Evolutionary conservation across 2,329 filamentous ascomycete species (phyloP).

Genomic region (Helminthosporium solani): DNA sequence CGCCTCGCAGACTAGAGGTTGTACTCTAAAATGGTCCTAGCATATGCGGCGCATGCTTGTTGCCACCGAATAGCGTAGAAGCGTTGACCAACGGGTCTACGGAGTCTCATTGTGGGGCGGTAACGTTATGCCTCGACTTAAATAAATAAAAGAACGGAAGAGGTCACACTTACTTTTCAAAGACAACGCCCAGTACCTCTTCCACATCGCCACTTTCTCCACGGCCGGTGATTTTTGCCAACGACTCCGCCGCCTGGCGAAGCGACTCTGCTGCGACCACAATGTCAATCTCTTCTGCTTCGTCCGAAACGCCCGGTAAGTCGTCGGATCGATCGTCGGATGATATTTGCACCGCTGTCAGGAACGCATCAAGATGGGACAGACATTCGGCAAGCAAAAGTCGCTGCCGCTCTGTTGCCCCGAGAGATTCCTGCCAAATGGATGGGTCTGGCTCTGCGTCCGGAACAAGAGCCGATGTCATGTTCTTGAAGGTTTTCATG

Average conservation of each 20-base stretch:
- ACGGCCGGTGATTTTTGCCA: slow-evolving; percentile 80
- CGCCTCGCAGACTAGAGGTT: slow-evolving; percentile 8
- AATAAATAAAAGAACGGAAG: slow-evolving; percentile 1
- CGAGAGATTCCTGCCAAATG: slow-evolving; percentile 79
- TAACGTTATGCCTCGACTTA: neutral
- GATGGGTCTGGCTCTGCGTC: slow-evolving; percentile 56
- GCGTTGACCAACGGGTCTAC: neutral
- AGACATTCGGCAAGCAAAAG: slow-evolving; percentile 76
- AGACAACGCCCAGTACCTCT: slow-evolving; percentile 93
- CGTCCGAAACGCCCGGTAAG: neutral
- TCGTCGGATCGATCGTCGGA: neutral
- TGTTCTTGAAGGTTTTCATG: slow-evolving; percentile 64
- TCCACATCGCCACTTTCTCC: slow-evolving; percentile 88
- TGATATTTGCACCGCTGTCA: slow-evolving; percentile 55
- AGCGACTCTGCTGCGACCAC: slow-evolving; percentile 89
- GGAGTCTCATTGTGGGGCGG: neutral
- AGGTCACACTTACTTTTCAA: slow-evolving; percentile 75
- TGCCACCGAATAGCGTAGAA: neutral
- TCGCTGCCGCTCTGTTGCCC: slow-evolving; percentile 86
- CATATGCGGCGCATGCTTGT: slow-evolving; percentile 9
- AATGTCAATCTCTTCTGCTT: slow-evolving; percentile 66
- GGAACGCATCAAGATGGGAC: slow-evolving; percentile 70
- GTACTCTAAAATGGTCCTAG: slow-evolving; percentile 26
- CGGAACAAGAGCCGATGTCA: slow-evolving; percentile 60
- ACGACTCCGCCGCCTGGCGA: slow-evolving; percentile 50